Conservation (phyloP, 495 filamentous ascomycete species). For the Xylaria curta region DNA sequence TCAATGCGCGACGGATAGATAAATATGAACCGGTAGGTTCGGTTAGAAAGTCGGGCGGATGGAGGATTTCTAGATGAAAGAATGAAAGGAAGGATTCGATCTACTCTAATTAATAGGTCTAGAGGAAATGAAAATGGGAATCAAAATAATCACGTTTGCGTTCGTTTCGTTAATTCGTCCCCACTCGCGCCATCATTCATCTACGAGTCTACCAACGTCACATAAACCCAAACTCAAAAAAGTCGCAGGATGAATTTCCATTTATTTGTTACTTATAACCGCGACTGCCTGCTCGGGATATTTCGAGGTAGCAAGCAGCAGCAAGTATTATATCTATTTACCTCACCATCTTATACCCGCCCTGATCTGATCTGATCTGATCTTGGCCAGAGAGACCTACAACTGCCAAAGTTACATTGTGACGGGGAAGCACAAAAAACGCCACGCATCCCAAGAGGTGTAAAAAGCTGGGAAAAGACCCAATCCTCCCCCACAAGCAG, state of each 20-base stretch:
- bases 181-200: background rate
- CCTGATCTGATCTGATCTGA: conserved; percentile 8
- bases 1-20: background rate
- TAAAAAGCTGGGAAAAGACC: background rate
- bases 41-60: background rate
- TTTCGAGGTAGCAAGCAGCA: background rate
- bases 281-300: background rate
- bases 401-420: conserved; percentile 4
- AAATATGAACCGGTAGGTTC: background rate
- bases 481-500: background rate
- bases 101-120: background rate
- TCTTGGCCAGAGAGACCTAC: background rate
- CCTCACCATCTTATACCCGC: background rate
- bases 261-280: background rate
- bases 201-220: background rate
- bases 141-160: background rate
- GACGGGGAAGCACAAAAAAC: background rate
- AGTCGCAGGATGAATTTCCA: background rate
- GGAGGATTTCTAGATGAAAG: background rate
- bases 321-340: conserved; percentile 17
- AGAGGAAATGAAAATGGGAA: background rate
- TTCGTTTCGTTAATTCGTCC: background rate
- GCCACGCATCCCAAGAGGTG: background rate
- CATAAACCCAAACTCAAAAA: background rate
- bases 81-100: background rate